These are phyloP conservation scores for Fusarium sp. DNA, from an alignment of 2,329 filamentous ascomycete species.

Conservation along the genomic window DNA sequence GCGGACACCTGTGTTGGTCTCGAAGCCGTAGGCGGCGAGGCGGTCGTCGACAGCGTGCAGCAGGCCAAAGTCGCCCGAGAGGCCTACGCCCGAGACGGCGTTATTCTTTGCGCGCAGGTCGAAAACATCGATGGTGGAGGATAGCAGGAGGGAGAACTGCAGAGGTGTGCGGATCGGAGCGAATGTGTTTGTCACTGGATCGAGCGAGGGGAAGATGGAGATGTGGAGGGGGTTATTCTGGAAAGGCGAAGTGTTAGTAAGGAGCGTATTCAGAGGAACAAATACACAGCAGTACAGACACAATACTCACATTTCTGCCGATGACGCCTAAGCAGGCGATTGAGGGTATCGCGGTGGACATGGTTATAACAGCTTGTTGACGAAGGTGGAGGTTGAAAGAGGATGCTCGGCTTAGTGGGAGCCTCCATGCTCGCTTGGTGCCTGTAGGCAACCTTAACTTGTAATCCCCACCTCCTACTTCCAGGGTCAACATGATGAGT, in stretches of 20 bases:
- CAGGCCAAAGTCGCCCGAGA: slow-evolving; percentile 89
- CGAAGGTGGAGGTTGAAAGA: slow-evolving; percentile 36
- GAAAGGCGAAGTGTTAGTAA: slow-evolving; percentile 6
- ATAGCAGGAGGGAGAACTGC: slow-evolving; percentile 92
- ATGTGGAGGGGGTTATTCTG: slow-evolving; percentile 98
- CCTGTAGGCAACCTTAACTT: slow-evolving; percentile 31
- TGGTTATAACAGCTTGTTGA: slow-evolving; percentile 50
- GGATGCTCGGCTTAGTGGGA: slow-evolving; percentile 38
- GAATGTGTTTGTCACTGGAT: slow-evolving; percentile 65
- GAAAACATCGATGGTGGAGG: slow-evolving; percentile 93
- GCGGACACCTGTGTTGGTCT: slow-evolving; percentile 95
- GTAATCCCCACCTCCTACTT: slow-evolving; percentile 34
- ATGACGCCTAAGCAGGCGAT: slow-evolving; percentile 96
- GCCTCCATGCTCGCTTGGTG: slow-evolving; percentile 38
- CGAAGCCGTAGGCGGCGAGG: slow-evolving; percentile 92
- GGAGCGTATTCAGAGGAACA: not conserved
- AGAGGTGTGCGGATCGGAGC: slow-evolving; percentile 77
- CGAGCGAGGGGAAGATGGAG: slow-evolving; percentile 85
- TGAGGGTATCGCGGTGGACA: slow-evolving; percentile 76
- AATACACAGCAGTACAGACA: not conserved
- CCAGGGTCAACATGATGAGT: slow-evolving; percentile 28
- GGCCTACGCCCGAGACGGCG: slow-evolving; percentile 61
- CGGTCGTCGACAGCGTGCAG: slow-evolving; percentile 95
- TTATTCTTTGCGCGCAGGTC: slow-evolving; percentile 83
- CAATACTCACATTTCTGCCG: slow-evolving; percentile 81